Base-by-base conservation (phyloP, 106 monocot species). In the Allium sativum region DNA sequence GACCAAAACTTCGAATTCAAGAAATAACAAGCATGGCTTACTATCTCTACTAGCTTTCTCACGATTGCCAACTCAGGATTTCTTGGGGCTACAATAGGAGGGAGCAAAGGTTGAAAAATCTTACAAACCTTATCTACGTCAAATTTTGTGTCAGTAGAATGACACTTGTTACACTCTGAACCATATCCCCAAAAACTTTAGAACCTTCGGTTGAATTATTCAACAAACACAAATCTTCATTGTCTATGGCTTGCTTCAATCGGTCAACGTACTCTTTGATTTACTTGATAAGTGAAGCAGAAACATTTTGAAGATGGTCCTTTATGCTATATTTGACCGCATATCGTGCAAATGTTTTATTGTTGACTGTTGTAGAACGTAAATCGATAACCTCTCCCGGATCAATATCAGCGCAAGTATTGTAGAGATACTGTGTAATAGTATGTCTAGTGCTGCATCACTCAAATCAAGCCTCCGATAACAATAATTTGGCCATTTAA, bases 381-480 rank as follows among this genome's bases (percentile, higher is more conserved):
- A 98, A 55, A 53, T 84, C 82, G 52, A 91, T 92, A 40, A 98
- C 66, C 59, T 88, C 88, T 8, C 98, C 88, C n/a, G 87, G 92
- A 74, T 85, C 88, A 40, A 83, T 70, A 63, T 88, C 66, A 45
- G 54, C 18, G 74, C 92, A 73, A 55, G 40, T 51, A 31, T 76
- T 66, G 70, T 80, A 98, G 11, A 88, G 80, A 74, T 92, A 73
- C 63, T 72, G 74, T 13, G 96, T 98, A 14, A 98, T 74, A 10
- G 68, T 18, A 98, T 50, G 68, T 92, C 92, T 59, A 98, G 68
- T 41, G 84, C 82, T 0, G 96, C 66, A 52, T 98, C 96, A 15
- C 96, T 91, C 4, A 98, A 74, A 65, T 98, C 96, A 64, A 98
- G 82, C 21, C 91, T 66, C 84, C 87, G 82, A 73, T 98, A 98